A percentile compares a stretch with the other conserved stretches of the same genome.
These are phyloP conservation scores for Leptodontidium sp. DNA, from an alignment of 2,329 filamentous ascomycete species.

Conservation along the genomic window DNA sequence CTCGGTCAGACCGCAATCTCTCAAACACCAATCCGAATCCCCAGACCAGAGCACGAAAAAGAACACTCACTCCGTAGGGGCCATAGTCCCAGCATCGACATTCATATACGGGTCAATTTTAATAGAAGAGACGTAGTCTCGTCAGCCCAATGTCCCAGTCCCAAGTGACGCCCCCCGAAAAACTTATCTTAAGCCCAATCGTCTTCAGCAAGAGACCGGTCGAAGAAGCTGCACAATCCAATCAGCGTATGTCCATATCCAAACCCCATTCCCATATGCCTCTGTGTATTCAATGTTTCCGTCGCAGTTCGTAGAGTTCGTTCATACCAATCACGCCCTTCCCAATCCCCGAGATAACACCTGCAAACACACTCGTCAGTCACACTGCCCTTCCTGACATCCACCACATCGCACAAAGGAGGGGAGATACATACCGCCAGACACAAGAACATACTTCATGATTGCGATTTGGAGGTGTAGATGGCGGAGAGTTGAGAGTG, in stretches of 20 bases:
- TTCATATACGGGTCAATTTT: constrained; percentile 80
- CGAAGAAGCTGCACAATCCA: constrained; percentile 63
- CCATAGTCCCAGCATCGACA: constrained; percentile 75
- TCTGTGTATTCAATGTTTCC: background rate
- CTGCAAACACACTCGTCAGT: constrained; percentile 41
- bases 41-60: constrained; percentile 15
- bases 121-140: constrained; percentile 65
- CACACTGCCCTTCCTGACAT: background rate
- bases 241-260: constrained; percentile 17
- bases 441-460: constrained; percentile 86
- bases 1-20: background rate
- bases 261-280: background rate
- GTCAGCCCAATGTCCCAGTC: constrained; percentile 43
- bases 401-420: background rate
- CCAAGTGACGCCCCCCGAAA: constrained; percentile 20
- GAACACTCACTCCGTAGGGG: constrained; percentile 64
- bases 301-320: background rate
- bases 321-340: constrained; percentile 72
- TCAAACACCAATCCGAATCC: background rate
- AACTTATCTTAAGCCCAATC: constrained; percentile 77
- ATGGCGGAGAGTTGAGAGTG: background rate
- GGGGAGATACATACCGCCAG: constrained; percentile 63
- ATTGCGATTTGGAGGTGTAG: background rate
- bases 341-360: constrained; percentile 64
- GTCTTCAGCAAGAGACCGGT: constrained; percentile 82